Conservation (phyloP, 2,329 filamentous ascomycete genomes). For the Hymenoscyphus infarciens region DNA sequence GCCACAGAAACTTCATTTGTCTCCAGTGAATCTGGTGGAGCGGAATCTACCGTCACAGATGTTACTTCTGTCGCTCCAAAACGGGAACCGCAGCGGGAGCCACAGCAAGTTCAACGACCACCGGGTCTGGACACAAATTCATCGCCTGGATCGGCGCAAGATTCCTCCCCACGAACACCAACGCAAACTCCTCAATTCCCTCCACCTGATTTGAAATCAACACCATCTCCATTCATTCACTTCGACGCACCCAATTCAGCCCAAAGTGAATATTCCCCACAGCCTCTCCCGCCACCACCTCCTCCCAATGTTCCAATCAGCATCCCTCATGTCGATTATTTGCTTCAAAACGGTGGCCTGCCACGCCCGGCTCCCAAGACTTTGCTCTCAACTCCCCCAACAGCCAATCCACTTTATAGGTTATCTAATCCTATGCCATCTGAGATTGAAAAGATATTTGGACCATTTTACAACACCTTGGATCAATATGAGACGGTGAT, state of each 20-base stretch:
- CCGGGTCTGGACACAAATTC: slow-evolving; percentile 31
- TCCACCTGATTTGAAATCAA: slow-evolving; percentile 31
- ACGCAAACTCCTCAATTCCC: slow-evolving; percentile 51
- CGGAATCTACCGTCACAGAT: slow-evolving; percentile 40
- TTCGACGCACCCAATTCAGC: slow-evolving; percentile 36
- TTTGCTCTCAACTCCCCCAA: slow-evolving; percentile 62
- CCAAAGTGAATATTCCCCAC: slow-evolving; percentile 32
- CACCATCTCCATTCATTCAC: slow-evolving; percentile 34
- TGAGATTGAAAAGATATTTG: slow-evolving; percentile 72
- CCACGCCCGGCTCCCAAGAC: slow-evolving; percentile 67
- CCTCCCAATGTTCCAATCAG: slow-evolving; percentile 55
- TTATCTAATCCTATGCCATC: slow-evolving; percentile 36
- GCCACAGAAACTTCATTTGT: slow-evolving; percentile 16
- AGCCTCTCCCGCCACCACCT: slow-evolving; percentile 72
- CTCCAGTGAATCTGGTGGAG: slow-evolving; percentile 26
- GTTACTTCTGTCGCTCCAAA: slow-evolving; percentile 39
- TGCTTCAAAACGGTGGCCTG: slow-evolving; percentile 84
- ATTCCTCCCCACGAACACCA: slow-evolving; percentile 59
- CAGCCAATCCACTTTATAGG: slow-evolving; percentile 44
- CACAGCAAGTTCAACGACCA: slow-evolving; percentile 39
- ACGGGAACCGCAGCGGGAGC: slow-evolving; percentile 26
- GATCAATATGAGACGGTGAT: slow-evolving; percentile 84
- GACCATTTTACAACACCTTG: slow-evolving; percentile 76
- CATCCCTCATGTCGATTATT: slow-evolving; percentile 82
- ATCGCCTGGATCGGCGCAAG: slow-evolving; percentile 48